Conservation (phyloP, 148 eudicot genomes). For the Rhododendron molle region DNA sequence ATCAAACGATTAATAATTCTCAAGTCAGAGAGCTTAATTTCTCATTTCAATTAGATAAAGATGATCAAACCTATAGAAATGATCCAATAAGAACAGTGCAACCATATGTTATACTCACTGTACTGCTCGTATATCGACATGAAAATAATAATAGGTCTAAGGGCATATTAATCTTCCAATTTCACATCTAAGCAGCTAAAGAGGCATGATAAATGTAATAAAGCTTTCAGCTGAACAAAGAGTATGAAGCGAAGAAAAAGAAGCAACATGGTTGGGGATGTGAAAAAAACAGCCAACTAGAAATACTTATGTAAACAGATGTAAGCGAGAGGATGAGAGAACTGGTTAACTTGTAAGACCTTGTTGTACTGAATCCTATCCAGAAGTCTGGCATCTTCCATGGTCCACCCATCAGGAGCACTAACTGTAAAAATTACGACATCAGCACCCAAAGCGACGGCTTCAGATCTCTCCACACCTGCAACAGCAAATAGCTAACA, state of each 20-base stretch:
- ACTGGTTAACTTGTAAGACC: constrained; percentile 28
- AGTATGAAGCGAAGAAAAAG: neutral
- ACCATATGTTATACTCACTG: neutral
- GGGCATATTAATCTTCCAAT: neutral
- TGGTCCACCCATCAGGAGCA: constrained; percentile 92
- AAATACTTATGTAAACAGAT: neutral
- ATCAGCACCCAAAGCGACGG: constrained; percentile 83
- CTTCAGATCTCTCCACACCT: constrained; percentile 97
- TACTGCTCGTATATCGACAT: neutral
- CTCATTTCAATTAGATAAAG: neutral
- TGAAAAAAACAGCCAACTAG: neutral
- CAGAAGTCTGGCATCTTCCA: constrained; percentile 68
- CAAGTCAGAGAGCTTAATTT: neutral
- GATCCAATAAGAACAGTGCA: neutral
- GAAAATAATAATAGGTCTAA: neutral
- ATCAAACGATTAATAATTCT: neutral
- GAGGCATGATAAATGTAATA: constrained; percentile 1
- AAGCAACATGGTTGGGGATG: neutral
- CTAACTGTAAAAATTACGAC: constrained; percentile 73
- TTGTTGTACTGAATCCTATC: constrained; percentile 62
- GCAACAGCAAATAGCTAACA: constrained; percentile 11
- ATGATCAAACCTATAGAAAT: neutral
- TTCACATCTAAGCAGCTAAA: neutral
- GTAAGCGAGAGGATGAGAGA: neutral
- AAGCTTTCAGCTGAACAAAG: neutral